A percentile compares a stretch with the other conserved stretches of the same genome.
Evolutionary conservation across 768 basidiomycete genomes (phyloP).

Genomic region (Xerocomus brunneocitrinus): DNA sequence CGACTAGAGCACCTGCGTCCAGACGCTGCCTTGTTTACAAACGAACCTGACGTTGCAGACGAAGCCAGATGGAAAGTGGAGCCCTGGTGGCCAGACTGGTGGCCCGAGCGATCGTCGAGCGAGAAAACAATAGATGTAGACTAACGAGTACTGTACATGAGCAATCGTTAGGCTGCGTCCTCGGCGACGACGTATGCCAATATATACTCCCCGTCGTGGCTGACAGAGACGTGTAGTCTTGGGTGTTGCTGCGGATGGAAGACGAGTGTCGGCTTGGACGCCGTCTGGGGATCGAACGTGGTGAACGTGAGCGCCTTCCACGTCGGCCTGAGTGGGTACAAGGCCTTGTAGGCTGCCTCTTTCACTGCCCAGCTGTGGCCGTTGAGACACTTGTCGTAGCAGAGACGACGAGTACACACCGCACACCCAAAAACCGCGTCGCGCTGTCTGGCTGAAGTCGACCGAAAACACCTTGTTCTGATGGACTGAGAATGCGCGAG

Average conservation of each 20-base stretch:
- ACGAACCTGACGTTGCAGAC: conserved; percentile 10
- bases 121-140: conserved; percentile 18
- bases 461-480: conserved; percentile 37
- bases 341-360: conserved; percentile 83
- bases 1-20: conserved; percentile 61
- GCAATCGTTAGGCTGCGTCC: conserved; percentile 9
- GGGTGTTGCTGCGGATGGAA: conserved; percentile 15
- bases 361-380: conserved; percentile 71
- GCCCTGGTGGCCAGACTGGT: conserved; percentile 69
- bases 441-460: conserved; percentile 1
- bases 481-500: conserved; percentile 55
- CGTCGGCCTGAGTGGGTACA: conserved; percentile 61
- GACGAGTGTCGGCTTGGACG: conserved; percentile 42
- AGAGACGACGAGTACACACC: conserved; percentile 38
- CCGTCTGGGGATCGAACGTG: conserved; percentile 28
- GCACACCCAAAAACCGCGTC: conserved; percentile 62
- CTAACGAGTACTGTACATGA: conserved; percentile 11
- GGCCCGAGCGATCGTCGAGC: conserved; percentile 36
- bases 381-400: background rate
- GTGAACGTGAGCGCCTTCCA: conserved; percentile 73
- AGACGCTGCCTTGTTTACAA: conserved; percentile 19
- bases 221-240: conserved; percentile 64
- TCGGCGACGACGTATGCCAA: conserved; percentile 66
- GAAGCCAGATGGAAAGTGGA: conserved; percentile 38
- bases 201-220: conserved; percentile 80